Percentiles rank a stretch among this genome's conserved stretches.
These are phyloP conservation scores for Rhizoclosmatium globosum DNA, from an alignment of 192 early-diverging fungal species.

Conservation along the genomic window DNA sequence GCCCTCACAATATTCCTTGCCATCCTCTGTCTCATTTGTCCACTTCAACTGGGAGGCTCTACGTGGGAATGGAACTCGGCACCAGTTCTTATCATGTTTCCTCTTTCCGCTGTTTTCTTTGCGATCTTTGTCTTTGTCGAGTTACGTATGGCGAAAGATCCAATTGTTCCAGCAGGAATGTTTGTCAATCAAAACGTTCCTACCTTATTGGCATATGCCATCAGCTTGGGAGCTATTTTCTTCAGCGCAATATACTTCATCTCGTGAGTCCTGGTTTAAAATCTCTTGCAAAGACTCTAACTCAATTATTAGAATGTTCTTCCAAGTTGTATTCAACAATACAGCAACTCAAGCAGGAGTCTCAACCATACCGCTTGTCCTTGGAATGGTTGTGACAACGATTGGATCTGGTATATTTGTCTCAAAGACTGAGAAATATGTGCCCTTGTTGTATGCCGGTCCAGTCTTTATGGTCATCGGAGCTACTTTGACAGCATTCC, in stretches of 20 bases:
- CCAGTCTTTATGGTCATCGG: slow-evolving; percentile 69
- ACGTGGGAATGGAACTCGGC: slow-evolving; percentile 66
- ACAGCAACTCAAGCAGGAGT: slow-evolving; percentile 79
- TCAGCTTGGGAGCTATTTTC: slow-evolving; percentile 9
- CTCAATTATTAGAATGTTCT: slow-evolving; percentile 54
- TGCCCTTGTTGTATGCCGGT: slow-evolving; percentile 70
- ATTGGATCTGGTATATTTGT: slow-evolving; percentile 72
- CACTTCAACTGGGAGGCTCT: slow-evolving; percentile 74
- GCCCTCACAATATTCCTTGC: slow-evolving; percentile 27
- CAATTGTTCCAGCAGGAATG: slow-evolving; percentile 64
- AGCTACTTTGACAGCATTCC: slow-evolving; percentile 67
- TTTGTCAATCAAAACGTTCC: slow-evolving; percentile 18
- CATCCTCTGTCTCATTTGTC: slow-evolving; percentile 40
- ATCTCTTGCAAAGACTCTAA: too few species aligned
- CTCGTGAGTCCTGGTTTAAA: not conserved
- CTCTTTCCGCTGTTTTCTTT: slow-evolving; percentile 67
- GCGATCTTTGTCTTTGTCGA: slow-evolving; percentile 69
- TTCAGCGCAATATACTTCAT: slow-evolving; percentile 26
- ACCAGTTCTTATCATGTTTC: slow-evolving; percentile 67
- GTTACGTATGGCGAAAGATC: slow-evolving; percentile 62
- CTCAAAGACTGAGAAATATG: slow-evolving; percentile 59
- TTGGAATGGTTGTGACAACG: slow-evolving; percentile 75
- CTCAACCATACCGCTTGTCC: slow-evolving; percentile 75
- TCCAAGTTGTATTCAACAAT: slow-evolving; percentile 81
- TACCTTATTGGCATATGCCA: slow-evolving; percentile 3